Evolutionary conservation across 2,329 filamentous ascomycete genomes (phyloP).

Genomic region (Cryphonectria carpinicola): DNA sequence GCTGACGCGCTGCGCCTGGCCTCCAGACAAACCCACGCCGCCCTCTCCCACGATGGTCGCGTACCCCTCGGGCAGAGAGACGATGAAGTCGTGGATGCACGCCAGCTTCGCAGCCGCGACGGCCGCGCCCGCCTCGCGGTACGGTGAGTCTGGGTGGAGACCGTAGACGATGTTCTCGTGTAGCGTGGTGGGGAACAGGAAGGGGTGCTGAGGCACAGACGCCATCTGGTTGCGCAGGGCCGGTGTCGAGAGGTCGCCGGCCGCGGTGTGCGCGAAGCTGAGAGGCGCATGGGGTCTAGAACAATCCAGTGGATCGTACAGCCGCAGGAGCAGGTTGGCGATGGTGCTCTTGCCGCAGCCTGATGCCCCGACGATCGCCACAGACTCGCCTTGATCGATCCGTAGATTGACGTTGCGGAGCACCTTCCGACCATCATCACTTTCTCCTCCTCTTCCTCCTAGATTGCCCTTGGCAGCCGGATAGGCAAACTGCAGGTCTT

Average conservation of each 20-base stretch:
- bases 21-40: slow-evolving; percentile 73
- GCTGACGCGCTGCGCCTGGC: slow-evolving; percentile 79
- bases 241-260: slow-evolving; percentile 61
- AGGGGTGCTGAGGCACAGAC: slow-evolving; percentile 72
- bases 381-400: slow-evolving; percentile 66
- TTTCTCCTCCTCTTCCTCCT: no score
- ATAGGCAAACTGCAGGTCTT: slow-evolving; percentile 72
- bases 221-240: slow-evolving; percentile 65
- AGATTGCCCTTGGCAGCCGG: slow-evolving; percentile 55
- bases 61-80: slow-evolving; percentile 71
- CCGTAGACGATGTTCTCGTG: slow-evolving; percentile 85
- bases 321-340: slow-evolving; percentile 71
- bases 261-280: slow-evolving; percentile 61
- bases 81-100: slow-evolving; percentile 77
- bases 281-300: slow-evolving; percentile 45
- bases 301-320: slow-evolving; percentile 57
- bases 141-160: slow-evolving; percentile 57
- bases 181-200: slow-evolving; percentile 78
- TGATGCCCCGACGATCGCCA: slow-evolving; percentile 80
- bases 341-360: slow-evolving; percentile 93
- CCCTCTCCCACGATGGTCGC: slow-evolving; percentile 77
- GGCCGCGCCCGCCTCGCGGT: slow-evolving; percentile 51
- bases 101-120: slow-evolving; percentile 58
- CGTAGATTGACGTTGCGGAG: slow-evolving; percentile 68
- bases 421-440: slow-evolving; percentile 42